Evolutionary conservation across 73 alveolate genomes (phyloP).

Genomic region (Paramecium sexaurelia): DNA sequence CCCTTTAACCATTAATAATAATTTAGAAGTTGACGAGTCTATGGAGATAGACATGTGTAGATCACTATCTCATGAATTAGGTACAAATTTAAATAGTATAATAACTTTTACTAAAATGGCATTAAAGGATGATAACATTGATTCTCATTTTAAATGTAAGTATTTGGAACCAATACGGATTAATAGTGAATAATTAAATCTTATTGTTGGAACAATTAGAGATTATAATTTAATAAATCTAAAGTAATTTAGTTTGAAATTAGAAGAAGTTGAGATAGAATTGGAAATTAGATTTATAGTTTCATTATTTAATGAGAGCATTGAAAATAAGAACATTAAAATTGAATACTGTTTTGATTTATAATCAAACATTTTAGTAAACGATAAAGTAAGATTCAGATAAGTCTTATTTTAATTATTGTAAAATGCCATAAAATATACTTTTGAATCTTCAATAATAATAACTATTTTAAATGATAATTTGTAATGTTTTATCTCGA

Average conservation of each 20-base stretch:
- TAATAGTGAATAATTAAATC: conserved; percentile 38
- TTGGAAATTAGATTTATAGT: background rate
- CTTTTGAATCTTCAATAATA: background rate
- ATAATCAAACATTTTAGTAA: background rate
- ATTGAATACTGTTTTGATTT: background rate
- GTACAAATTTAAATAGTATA: conserved; percentile 49
- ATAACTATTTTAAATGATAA: background rate
- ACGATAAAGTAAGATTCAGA: conserved; percentile 38
- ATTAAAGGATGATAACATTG: background rate
- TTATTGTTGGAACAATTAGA: conserved; percentile 15
- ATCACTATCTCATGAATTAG: conserved; percentile 53
- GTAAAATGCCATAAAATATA: conserved; percentile 10
- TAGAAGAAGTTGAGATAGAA: background rate
- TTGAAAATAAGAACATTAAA: background rate
- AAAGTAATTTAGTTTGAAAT: background rate
- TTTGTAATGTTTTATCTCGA: background rate
- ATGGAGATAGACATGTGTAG: conserved; percentile 31
- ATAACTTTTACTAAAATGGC: background rate
- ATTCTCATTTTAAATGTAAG: background rate
- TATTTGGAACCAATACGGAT: conserved; percentile 17
- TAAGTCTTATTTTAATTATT: background rate
- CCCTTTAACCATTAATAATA: background rate
- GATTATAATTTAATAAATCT: conserved; percentile 1
- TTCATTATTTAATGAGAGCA: background rate
- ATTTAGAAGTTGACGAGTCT: background rate